These are phyloP conservation scores for Mycena vulgaris DNA, from an alignment of 768 basidiomycete genomes.

Conservation along the genomic window DNA sequence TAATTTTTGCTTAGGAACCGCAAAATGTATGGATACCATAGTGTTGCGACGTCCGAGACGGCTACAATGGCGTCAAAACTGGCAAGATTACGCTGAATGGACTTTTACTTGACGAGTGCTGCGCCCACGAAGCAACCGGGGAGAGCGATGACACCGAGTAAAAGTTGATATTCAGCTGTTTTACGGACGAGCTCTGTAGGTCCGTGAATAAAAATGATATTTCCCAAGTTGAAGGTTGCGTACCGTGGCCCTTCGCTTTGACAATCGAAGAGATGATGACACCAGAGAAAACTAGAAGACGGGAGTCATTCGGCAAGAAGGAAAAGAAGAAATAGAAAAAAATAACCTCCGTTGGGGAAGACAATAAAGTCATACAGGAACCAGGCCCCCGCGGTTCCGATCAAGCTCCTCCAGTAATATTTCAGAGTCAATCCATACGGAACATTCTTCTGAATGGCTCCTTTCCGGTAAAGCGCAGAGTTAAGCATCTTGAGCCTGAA, in stretches of 20 bases:
- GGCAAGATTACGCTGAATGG: slow-evolving; percentile 40
- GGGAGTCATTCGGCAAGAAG: not conserved
- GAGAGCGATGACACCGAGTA: slow-evolving; percentile 72
- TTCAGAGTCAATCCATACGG: slow-evolving; percentile 74
- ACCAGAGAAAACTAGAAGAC: slow-evolving; percentile 57
- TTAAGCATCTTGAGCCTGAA: slow-evolving; percentile 84
- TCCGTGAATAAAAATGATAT: not conserved
- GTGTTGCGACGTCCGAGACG: slow-evolving; percentile 72
- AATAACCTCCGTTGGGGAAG: slow-evolving; percentile 82
- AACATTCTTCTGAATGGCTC: slow-evolving; percentile 77
- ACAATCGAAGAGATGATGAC: slow-evolving; percentile 58
- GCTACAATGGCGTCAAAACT: slow-evolving; percentile 50
- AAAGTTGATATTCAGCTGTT: slow-evolving; percentile 81
- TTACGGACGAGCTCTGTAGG: slow-evolving; percentile 35
- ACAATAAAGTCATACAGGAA: slow-evolving; percentile 72
- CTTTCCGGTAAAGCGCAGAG: slow-evolving; percentile 72
- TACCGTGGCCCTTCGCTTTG: slow-evolving; percentile 33
- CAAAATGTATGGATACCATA: slow-evolving; percentile 64
- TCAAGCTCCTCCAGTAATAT: slow-evolving; percentile 77
- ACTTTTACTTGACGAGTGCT: slow-evolving; percentile 45
- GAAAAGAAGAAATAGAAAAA: slow-evolving; percentile 30
- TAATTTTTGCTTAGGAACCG: too few relatives aligned
- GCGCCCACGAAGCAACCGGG: slow-evolving; percentile 73
- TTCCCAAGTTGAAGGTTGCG: not conserved
- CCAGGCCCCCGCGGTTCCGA: slow-evolving; percentile 85